Percentiles rank a stretch among this genome's conserved stretches.
Conservation (phyloP, 1,284 basidiomycete species). For the Microbotryum intermedium region DNA sequence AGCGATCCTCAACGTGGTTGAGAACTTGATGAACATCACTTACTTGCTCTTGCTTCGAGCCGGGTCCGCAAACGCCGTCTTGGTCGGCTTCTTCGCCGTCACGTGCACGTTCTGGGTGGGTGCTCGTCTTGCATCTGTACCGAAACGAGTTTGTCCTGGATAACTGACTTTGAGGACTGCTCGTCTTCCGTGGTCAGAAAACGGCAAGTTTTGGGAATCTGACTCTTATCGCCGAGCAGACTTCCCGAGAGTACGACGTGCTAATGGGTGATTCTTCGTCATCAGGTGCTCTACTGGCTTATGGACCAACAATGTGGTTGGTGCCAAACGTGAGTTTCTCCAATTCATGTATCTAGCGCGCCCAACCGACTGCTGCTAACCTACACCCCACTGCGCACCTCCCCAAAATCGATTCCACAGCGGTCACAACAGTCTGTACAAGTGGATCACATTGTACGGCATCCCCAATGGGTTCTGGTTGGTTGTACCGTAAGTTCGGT, state of each 20-base stretch:
- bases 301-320: slow-evolving; percentile 16
- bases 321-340: slow-evolving; percentile 2
- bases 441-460: slow-evolving; percentile 19
- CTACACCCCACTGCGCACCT: not conserved
- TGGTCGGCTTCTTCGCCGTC: slow-evolving; percentile 64
- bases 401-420: not conserved
- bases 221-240: no score
- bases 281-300: slow-evolving; percentile 23
- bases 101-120: slow-evolving; percentile 56
- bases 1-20: slow-evolving; percentile 73
- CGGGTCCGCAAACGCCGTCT: slow-evolving; percentile 49
- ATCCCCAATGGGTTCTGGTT: slow-evolving; percentile 26
- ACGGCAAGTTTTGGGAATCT: not conserved
- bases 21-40: slow-evolving; percentile 57
- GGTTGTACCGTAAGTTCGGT: slow-evolving; percentile 12
- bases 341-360: not conserved
- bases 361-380: not conserved
- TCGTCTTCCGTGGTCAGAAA: not conserved
- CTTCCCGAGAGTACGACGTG: no score
- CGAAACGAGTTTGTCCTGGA: slow-evolving; percentile 6
- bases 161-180: not conserved
- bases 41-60: slow-evolving; percentile 67
- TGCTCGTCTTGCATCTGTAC: not conserved
- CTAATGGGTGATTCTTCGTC: no score
- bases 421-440: slow-evolving; percentile 12